These are phyloP conservation scores for Centaurea solstitialis DNA, from an alignment of 129 eudicot genomes.

Conservation along the genomic window DNA sequence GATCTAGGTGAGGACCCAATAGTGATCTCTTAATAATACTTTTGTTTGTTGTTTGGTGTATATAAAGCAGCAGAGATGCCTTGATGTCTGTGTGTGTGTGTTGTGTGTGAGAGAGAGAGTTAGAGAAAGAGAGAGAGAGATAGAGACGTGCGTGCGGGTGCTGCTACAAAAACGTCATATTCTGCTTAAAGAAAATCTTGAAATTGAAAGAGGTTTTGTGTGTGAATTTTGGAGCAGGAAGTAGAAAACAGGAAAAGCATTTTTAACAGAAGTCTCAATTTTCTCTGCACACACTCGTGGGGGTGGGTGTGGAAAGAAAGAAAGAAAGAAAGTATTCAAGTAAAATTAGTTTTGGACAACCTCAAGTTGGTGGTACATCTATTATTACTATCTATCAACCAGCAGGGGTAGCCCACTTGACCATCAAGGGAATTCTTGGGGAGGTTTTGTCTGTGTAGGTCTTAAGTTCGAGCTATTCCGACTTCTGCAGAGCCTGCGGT, in stretches of 20 bases:
- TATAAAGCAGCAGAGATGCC: conserved; percentile 3
- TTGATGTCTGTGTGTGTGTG: conserved; percentile 18
- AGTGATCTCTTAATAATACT: neutral
- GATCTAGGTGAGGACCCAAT: neutral
- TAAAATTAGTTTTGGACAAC: neutral
- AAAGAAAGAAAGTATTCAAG: neutral
- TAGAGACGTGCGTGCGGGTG: conserved; percentile 35
- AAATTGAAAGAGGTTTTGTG: conserved; percentile 28
- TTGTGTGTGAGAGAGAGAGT: neutral
- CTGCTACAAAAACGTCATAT: conserved; percentile 39
- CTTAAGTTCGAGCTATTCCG: too few species aligned
- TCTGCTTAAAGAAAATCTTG: conserved; percentile 39
- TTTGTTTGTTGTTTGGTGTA: conserved; percentile 25
- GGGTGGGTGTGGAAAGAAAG: neutral
- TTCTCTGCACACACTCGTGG: conserved; percentile 38
- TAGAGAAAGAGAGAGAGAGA: conserved; percentile 6
- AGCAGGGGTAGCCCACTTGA: too few species aligned
- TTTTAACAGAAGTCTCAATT: conserved; percentile 37
- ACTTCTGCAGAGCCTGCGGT: too few species aligned
- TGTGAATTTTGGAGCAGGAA: conserved; percentile 34
- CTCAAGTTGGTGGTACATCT: neutral
- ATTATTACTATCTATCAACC: neutral
- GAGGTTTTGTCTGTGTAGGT: too few species aligned
- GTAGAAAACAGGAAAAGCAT: conserved; percentile 37
- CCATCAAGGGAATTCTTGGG: too few species aligned